phyloP scores from a whole-genome alignment of 352 stramenopile genomes.

The Phytophthora capsici region DNA sequence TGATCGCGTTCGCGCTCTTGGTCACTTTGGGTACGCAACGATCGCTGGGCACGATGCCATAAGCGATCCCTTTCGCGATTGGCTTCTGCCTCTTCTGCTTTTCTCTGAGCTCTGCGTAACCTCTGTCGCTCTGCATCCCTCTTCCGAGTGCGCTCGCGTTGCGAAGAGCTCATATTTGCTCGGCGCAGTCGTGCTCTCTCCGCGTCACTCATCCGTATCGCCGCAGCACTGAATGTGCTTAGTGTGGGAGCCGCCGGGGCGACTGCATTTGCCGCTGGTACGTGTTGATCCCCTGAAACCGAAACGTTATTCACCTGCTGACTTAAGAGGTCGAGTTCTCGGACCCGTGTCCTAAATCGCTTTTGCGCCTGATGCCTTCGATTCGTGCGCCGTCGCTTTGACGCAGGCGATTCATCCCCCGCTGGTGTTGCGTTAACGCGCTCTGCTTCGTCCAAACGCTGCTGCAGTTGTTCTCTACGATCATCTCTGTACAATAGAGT shows the following conservation, averaged over 20 bases:
- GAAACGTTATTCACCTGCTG: no score
- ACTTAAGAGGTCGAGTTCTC: background rate
- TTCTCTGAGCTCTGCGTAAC: no score
- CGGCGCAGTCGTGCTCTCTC: background rate
- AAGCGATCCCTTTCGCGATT: background rate
- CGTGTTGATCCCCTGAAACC: no score
- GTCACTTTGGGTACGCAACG: background rate
- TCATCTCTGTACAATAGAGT: no score
- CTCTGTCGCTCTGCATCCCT: no score
- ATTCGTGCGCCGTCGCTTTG: background rate
- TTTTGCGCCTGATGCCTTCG: background rate
- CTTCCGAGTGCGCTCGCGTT: no score
- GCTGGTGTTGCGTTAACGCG: no score
- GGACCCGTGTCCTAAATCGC: background rate
- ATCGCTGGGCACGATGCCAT: background rate
- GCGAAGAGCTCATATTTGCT: no score
- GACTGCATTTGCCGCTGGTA: no score
- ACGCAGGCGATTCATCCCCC: background rate
- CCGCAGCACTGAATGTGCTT: background rate
- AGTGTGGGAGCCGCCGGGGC: background rate
- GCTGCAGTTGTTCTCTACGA: no score
- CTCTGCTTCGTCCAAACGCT: no score
- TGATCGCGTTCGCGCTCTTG: background rate
- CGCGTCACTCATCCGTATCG: background rate
- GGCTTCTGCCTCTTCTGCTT: background rate